phyloP scores from a whole-genome alignment of 2,329 filamentous ascomycete genomes.

The Exophiala calicioides region DNA sequence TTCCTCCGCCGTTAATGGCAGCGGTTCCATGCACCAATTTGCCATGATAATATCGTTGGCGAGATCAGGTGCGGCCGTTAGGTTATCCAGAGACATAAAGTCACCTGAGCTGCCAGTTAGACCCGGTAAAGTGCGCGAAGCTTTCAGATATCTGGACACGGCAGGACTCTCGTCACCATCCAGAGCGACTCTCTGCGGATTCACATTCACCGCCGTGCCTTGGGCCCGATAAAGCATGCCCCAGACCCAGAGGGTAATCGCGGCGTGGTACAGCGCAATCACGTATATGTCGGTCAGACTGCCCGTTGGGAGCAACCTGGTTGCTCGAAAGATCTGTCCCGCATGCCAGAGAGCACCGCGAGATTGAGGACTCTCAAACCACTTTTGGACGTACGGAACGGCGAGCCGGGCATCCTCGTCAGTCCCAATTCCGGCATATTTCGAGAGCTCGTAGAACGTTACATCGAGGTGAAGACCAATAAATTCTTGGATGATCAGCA shows the following conservation, averaged over 20 bases:
- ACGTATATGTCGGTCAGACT: constrained; percentile 65
- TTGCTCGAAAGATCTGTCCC: constrained; percentile 65
- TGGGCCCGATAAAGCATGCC: too few relatives aligned
- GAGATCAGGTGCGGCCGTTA: too few relatives aligned
- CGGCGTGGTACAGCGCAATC: constrained; percentile 68
- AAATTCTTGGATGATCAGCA: constrained; percentile 38
- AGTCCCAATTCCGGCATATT: constrained; percentile 46
- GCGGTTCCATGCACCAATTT: too few relatives aligned
- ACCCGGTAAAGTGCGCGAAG: too few relatives aligned
- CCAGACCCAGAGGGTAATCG: constrained; percentile 69
- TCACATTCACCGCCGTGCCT: too few relatives aligned
- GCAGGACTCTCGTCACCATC: too few relatives aligned
- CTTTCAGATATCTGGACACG: too few relatives aligned
- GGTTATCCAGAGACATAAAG: too few relatives aligned
- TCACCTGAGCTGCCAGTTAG: too few relatives aligned
- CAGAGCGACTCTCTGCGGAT: too few relatives aligned
- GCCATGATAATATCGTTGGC: too few relatives aligned
- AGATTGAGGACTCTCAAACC: constrained; percentile 41
- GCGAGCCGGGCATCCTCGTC: constrained; percentile 41
- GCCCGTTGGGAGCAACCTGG: constrained; percentile 51
- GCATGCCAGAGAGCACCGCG: constrained; percentile 64
- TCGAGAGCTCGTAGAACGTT: constrained; percentile 45
- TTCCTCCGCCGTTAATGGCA: too few relatives aligned
- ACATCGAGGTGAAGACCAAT: constrained; percentile 42
- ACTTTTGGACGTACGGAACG: constrained; percentile 39